phyloP scores from a whole-genome alignment of 164 flowering plant genomes.

The Magnolia sinica region DNA sequence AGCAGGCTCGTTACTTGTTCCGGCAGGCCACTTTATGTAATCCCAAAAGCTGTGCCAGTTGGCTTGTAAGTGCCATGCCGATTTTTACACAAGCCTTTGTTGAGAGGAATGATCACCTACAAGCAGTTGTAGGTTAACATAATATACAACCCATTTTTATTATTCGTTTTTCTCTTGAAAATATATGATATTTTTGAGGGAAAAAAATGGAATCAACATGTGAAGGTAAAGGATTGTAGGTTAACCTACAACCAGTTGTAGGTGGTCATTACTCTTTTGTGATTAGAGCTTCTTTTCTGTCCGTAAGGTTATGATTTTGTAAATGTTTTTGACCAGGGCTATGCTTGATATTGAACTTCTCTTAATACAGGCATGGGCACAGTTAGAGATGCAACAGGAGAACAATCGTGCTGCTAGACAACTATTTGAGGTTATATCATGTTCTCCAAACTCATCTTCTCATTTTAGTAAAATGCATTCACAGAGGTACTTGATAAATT shows the following conservation, averaged over 20 bases:
- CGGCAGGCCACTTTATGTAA: conserved; percentile 84
- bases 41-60: conserved; percentile 94
- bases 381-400: conserved; percentile 74
- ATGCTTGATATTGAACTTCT: conserved; percentile 4
- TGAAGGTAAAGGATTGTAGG: neutral
- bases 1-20: conserved; percentile 82
- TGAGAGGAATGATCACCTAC: neutral
- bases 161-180: too few species aligned
- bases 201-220: too few species aligned
- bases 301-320: neutral
- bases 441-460: neutral
- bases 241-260: neutral
- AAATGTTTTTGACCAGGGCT: neutral
- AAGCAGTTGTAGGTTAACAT: neutral
- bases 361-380: conserved; percentile 83
- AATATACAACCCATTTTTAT: too few species aligned
- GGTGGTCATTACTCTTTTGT: neutral
- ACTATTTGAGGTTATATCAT: conserved; percentile 64
- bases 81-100: neutral
- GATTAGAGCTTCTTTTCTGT: neutral
- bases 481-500: neutral
- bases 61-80: conserved; percentile 71
- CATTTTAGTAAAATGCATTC: neutral
- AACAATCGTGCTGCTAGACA: conserved; percentile 52
- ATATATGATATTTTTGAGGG: too few species aligned